Evolutionary conservation across 176 grass and related monocot genomes (phyloP), one percentile per base, ranked within the genome.

Genomic region (Oryza coarctata): DNA sequence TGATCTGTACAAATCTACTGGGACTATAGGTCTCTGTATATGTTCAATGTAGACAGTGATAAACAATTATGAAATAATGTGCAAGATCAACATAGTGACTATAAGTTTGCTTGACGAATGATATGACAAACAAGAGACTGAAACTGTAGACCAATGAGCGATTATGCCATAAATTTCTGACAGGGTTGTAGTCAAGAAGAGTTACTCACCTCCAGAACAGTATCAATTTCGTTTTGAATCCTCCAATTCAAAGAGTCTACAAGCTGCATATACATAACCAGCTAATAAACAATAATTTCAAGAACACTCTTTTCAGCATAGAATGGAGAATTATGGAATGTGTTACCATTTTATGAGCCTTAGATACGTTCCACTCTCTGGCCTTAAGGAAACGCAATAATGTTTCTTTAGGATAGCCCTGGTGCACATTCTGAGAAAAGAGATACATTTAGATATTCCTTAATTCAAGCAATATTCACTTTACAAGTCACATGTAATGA

Each of bases 291-390:
- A 82, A 23, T 82, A 82, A 82, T 27, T 17, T 35, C 41, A 17
- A 7, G 10, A 74, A 8, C 43, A 33, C 39, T 85, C 22, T 20
- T 38, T 23, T 39, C 44, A 45, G 23, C 36, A 63, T 20, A 41
- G 32, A 25, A 45, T 31, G 4, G 70, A 17, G 52, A 70, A n/a
- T 11, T 70, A 68, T 26, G 31, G 64, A 76, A 65, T 15, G 6
- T 86, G 9, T 88, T 87, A 98, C 96, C 96, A 98, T 98, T 86
- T 95, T 98, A 84, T 98, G 87, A 86, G 96, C 89, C 90, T 95
- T 98, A 40, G 82, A 36, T 67, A 90, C 70, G 1, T 80, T 93
- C 87, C 93, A 94, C 71, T 98, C 96, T 86, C 96, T 98, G 34
- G 92, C 96, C 80, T 94, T 92, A 18, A 98, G 92, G 80, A 95